Evolutionary conservation across 371 early-diverging fungal genomes (phyloP).

Genomic region (Syncephalis plumigaleata): DNA sequence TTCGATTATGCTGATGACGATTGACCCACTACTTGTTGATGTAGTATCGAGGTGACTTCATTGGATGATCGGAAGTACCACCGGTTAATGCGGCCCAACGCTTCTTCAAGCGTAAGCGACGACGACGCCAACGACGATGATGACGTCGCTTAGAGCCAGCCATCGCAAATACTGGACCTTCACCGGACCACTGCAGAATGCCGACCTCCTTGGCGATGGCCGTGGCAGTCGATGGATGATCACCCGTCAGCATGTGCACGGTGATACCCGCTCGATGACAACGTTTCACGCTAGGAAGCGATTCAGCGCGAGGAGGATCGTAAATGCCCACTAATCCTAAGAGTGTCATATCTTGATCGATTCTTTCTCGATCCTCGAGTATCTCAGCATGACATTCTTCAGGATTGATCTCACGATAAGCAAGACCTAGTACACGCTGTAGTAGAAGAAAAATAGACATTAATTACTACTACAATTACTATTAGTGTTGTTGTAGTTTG

Average conservation of each 20-base stretch:
- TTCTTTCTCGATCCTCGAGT: slow-evolving; percentile 20
- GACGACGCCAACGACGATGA: no score
- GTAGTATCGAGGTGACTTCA: no score
- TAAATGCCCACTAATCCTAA: slow-evolving; percentile 84
- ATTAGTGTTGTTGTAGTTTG: no score
- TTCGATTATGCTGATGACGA: no score
- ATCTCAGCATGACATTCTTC: not conserved
- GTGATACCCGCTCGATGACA: slow-evolving; percentile 84
- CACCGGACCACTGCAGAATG: slow-evolving; percentile 34
- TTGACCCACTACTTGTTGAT: no score
- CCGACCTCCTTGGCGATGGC: slow-evolving; percentile 87
- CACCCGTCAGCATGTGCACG: slow-evolving; percentile 92
- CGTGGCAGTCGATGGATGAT: slow-evolving; percentile 81
- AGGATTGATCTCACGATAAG: slow-evolving; percentile 23
- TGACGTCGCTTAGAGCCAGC: no score
- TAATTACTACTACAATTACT: not conserved
- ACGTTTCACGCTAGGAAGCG: slow-evolving; percentile 55
- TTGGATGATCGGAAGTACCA: no score
- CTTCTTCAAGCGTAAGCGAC: no score
- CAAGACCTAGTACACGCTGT: slow-evolving; percentile 35
- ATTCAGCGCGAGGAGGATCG: slow-evolving; percentile 81
- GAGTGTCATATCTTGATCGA: slow-evolving; percentile 64
- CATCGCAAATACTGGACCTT: no score
- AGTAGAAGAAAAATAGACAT: not conserved
- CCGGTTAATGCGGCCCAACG: no score